phyloP scores from a whole-genome alignment of 306 rosid species.

The Dalbergia cochinchinensis region DNA sequence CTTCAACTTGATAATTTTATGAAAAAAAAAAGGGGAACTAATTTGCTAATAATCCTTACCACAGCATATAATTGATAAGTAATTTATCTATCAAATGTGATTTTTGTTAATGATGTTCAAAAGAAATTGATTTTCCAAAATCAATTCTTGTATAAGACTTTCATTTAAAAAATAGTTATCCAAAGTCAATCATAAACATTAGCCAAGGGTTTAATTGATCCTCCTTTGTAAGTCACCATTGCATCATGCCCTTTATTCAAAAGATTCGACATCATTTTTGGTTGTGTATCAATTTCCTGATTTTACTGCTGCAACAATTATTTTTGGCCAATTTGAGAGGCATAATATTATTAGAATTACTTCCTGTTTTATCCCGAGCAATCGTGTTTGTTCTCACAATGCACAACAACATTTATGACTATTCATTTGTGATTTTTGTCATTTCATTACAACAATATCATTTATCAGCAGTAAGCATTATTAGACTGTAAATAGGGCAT shows the following conservation, averaged over 20 bases:
- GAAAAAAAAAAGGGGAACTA: too few species aligned
- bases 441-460: not conserved
- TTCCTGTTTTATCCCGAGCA: not conserved
- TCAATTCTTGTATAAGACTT: too few species aligned
- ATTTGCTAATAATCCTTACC: too few species aligned
- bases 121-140: too few species aligned
- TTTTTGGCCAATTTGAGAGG: not conserved
- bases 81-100: too few species aligned
- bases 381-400: not conserved
- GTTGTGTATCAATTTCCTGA: slow-evolving; percentile 8
- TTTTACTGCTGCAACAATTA: not conserved
- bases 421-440: not conserved
- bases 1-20: too few species aligned
- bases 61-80: too few species aligned
- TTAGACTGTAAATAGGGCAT: slow-evolving; percentile 5
- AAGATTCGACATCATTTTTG: not conserved
- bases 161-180: too few species aligned
- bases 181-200: not conserved
- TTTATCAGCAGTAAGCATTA: not conserved
- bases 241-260: not conserved
- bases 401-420: not conserved
- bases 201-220: not conserved
- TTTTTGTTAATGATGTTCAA: too few species aligned
- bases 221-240: not conserved
- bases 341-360: not conserved